These are phyloP conservation scores for Nowakowskiella sp. DNA, from an alignment of 192 early-diverging fungal species.

Conservation along the genomic window DNA sequence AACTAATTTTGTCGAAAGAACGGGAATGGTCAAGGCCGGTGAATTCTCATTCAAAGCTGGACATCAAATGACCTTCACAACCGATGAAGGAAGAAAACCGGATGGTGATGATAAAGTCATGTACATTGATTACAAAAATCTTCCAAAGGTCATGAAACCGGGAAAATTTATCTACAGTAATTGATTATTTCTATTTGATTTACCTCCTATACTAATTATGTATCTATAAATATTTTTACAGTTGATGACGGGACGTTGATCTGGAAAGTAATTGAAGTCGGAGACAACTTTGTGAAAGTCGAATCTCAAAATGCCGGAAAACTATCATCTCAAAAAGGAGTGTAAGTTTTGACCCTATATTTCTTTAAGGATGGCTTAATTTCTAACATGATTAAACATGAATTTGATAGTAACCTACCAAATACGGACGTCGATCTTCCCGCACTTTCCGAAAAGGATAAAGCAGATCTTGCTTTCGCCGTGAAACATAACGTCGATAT, in stretches of 20 bases:
- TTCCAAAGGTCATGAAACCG: constrained; percentile 63
- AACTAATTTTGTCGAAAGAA: constrained; percentile 25
- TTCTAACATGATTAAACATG: too few relatives aligned
- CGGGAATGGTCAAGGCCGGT: constrained; percentile 69
- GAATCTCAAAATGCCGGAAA: neutral
- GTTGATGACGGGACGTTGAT: neutral
- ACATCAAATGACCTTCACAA: constrained; percentile 72
- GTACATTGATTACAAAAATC: constrained; percentile 76
- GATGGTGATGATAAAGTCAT: constrained; percentile 56
- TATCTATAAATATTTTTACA: neutral
- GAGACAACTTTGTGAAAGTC: neutral
- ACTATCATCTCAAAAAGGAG: neutral
- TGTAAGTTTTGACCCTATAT: neutral
- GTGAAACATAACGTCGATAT: constrained; percentile 79
- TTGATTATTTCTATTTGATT: neutral
- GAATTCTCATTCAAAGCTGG: constrained; percentile 55
- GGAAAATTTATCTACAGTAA: constrained; percentile 61
- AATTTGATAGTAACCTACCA: constrained; percentile 64
- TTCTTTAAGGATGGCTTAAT: too few relatives aligned
- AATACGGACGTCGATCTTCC: constrained; percentile 72
- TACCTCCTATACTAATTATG: neutral
- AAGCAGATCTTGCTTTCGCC: constrained; percentile 68
- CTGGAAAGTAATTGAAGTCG: constrained; percentile 1
- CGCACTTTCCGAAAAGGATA: constrained; percentile 79
- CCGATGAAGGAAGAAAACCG: constrained; percentile 53